Evolutionary conservation across 371 early-diverging fungal species (phyloP).

Genomic region (Lichtheimia hyalospora): DNA sequence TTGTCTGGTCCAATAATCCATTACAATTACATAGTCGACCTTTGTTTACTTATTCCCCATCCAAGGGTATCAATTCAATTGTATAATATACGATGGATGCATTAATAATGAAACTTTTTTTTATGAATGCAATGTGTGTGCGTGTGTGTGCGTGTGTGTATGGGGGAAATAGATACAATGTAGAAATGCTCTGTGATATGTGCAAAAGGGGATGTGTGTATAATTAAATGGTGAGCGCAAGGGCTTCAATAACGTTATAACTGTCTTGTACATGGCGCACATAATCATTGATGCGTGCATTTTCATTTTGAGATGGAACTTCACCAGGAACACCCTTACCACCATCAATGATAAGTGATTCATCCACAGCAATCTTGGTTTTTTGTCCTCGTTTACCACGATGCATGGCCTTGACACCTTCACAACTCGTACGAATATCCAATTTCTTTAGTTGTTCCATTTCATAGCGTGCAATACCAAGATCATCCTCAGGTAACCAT

Average conservation of each 20-base stretch:
- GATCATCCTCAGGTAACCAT: conserved; percentile 27
- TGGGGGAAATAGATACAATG: not conserved
- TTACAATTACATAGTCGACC: conserved; percentile 55
- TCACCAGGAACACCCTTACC: conserved; percentile 20
- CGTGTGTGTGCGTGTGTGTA: no score
- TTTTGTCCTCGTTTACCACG: conserved; percentile 14
- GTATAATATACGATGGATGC: not conserved
- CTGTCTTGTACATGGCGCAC: conserved; percentile 3
- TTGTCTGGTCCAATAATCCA: conserved; percentile 55
- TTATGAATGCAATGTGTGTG: no score
- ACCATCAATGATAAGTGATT: conserved; percentile 10
- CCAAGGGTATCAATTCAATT: no score
- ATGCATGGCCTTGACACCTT: conserved; percentile 8
- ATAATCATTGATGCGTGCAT: conserved; percentile 1
- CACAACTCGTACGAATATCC: conserved; percentile 11
- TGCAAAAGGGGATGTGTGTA: not conserved
- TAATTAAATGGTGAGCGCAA: not conserved
- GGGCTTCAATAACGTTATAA: not conserved
- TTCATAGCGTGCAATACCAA: conserved; percentile 20
- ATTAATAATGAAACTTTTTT: not conserved
- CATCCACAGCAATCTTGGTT: conserved; percentile 17
- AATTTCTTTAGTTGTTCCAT: conserved; percentile 10
- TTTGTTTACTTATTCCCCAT: conserved; percentile 5
- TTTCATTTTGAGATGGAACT: conserved; percentile 1
- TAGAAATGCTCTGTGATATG: not conserved